Evolutionary conservation across 495 filamentous ascomycete genomes (phyloP).

Genomic region (Penicillium canariense): DNA sequence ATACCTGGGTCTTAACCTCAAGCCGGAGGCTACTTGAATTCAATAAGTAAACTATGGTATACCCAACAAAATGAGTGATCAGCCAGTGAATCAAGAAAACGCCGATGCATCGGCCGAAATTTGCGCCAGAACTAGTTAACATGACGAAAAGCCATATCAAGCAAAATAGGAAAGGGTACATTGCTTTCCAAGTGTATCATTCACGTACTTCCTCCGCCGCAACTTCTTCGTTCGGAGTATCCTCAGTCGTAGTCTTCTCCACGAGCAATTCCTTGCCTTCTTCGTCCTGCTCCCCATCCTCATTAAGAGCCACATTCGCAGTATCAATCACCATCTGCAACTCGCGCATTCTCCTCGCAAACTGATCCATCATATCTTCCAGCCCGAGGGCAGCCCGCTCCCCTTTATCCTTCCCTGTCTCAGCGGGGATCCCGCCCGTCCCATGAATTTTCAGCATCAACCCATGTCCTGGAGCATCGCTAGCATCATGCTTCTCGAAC

Average conservation of each 20-base stretch:
- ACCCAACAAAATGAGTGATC: neutral
- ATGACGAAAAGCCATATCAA: neutral
- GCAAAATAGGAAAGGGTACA: neutral
- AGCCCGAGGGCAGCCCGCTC: slow-evolving; percentile 37
- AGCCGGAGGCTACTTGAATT: neutral
- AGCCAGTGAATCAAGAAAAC: neutral
- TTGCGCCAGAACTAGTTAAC: neutral
- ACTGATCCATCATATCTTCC: slow-evolving; percentile 61
- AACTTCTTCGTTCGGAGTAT: neutral
- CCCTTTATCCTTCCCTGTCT: slow-evolving; percentile 30
- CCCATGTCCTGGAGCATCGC: slow-evolving; percentile 31
- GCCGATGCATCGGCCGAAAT: slow-evolving; percentile 1
- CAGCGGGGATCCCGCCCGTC: slow-evolving; percentile 31
- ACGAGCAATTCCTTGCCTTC: neutral
- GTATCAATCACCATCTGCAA: slow-evolving; percentile 46
- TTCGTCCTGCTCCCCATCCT: neutral
- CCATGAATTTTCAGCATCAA: slow-evolving; percentile 72
- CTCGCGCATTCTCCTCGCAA: slow-evolving; percentile 62
- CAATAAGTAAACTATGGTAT: neutral
- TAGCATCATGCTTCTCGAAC: slow-evolving; percentile 49
- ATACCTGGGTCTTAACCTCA: neutral
- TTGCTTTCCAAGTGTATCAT: neutral
- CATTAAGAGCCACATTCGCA: slow-evolving; percentile 9
- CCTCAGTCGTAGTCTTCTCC: neutral
- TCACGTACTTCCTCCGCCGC: neutral